Evolutionary conservation across 768 basidiomycete species (phyloP).

Genomic region (Kwoniella mangroviensis): DNA sequence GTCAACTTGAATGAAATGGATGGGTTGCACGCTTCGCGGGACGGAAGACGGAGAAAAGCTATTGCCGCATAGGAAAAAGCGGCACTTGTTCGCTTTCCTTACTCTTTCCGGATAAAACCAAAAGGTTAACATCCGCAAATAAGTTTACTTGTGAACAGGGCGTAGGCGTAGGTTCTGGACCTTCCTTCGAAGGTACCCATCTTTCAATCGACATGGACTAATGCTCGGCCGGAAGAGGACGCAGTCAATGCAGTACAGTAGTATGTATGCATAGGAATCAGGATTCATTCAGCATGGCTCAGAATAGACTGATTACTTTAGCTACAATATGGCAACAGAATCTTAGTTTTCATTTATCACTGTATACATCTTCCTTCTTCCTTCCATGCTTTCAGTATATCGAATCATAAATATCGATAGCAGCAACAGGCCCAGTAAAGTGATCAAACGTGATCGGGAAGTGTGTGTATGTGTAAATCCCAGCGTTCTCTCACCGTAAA

Average conservation of each 20-base stretch:
- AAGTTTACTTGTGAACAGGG: background rate
- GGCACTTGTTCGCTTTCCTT: slow-evolving; percentile 3
- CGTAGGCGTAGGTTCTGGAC: slow-evolving; percentile 4
- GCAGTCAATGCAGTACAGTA: background rate
- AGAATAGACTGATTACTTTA: too few species aligned
- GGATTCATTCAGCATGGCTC: background rate
- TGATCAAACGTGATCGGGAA: background rate
- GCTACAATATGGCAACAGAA: too few species aligned
- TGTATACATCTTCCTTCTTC: background rate
- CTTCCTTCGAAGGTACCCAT: background rate
- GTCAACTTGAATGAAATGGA: too few species aligned
- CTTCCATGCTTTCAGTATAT: too few species aligned
- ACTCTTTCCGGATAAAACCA: background rate
- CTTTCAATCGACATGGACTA: background rate
- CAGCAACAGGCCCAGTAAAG: background rate
- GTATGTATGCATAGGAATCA: background rate
- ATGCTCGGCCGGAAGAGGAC: background rate
- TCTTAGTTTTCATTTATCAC: background rate
- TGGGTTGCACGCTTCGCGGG: background rate
- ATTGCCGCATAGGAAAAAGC: slow-evolving; percentile 14
- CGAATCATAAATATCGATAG: background rate
- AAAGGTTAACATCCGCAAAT: slow-evolving; percentile 1
- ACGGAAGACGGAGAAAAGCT: slow-evolving; percentile 12
- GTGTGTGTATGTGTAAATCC: background rate
- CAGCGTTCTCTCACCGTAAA: background rate